Conservation (phyloP, 1,139 yeast genomes). For the Magnusiomyces suaveolens region DNA sequence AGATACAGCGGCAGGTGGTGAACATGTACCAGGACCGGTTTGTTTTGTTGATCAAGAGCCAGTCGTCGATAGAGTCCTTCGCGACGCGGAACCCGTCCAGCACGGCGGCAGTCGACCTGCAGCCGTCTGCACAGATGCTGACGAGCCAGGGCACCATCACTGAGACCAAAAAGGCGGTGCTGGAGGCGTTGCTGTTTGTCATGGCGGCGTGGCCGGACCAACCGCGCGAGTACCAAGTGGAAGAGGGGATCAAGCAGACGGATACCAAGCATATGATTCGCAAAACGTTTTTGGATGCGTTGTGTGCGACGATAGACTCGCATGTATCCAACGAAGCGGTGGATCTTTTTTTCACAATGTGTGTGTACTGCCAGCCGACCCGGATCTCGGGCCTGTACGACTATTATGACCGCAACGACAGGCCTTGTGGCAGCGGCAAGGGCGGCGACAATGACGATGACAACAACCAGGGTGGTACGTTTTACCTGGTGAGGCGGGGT, state of each 20-base stretch:
- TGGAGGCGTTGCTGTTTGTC: neutral
- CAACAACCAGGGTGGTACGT: neutral
- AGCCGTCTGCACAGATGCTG: neutral
- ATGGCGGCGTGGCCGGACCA: neutral
- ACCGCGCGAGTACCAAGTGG: neutral
- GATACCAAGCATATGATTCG: neutral
- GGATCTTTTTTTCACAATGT: constrained; percentile 8
- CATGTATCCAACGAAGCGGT: constrained; percentile 10
- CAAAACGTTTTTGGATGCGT: constrained; percentile 2
- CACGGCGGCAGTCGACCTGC: no score
- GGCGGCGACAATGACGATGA: neutral
- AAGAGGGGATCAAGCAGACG: neutral
- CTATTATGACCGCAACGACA: no score
- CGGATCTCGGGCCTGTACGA: neutral
- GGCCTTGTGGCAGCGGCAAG: no score
- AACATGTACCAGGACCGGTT: neutral
- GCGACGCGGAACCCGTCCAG: no score
- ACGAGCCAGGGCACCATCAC: neutral
- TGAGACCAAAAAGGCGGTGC: neutral
- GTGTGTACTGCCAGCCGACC: neutral
- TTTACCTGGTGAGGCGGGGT: neutral
- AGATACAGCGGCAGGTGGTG: neutral
- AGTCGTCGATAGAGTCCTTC: neutral
- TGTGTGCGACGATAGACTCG: constrained; percentile 7
- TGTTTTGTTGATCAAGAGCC: neutral